Evolutionary conservation across 2,329 filamentous ascomycete species (phyloP).

Genomic region (Coniella vitis): DNA sequence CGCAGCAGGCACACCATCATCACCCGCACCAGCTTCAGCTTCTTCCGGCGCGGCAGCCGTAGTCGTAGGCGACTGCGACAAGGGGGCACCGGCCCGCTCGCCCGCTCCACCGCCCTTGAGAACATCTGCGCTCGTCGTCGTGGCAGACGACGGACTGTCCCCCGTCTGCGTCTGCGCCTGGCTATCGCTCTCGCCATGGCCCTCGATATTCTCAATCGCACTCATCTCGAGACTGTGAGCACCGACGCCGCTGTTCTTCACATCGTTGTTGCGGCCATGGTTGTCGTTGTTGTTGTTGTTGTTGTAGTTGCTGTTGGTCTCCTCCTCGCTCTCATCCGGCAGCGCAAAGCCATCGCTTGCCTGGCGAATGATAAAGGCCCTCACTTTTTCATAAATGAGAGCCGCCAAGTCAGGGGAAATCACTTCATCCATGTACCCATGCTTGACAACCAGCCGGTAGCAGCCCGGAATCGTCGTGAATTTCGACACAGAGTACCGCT

Average conservation of each 20-base stretch:
- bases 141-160: not conserved
- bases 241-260: no score
- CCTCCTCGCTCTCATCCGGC: conserved; percentile 7
- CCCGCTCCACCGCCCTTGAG: not conserved
- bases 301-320: conserved; percentile 3
- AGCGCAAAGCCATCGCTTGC: conserved; percentile 19
- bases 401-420: conserved; percentile 56
- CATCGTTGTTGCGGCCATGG: no score
- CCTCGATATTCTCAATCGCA: not conserved
- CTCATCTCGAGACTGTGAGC: no score
- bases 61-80: not conserved
- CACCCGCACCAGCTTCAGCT: no score
- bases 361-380: conserved; percentile 34
- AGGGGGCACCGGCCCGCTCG: not conserved
- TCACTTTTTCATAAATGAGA: conserved; percentile 53
- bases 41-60: no score
- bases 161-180: no score
- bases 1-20: no score
- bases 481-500: conserved; percentile 38
- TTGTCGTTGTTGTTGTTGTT: not conserved
- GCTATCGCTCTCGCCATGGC: not conserved
- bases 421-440: conserved; percentile 66
- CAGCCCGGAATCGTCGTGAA: conserved; percentile 48
- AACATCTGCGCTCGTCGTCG: not conserved
- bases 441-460: conserved; percentile 60